A percentile compares a stretch with the other conserved stretches of the same genome.
Conservation (phyloP, 345 rosid genomes). For the Gossypium longicalyx region DNA sequence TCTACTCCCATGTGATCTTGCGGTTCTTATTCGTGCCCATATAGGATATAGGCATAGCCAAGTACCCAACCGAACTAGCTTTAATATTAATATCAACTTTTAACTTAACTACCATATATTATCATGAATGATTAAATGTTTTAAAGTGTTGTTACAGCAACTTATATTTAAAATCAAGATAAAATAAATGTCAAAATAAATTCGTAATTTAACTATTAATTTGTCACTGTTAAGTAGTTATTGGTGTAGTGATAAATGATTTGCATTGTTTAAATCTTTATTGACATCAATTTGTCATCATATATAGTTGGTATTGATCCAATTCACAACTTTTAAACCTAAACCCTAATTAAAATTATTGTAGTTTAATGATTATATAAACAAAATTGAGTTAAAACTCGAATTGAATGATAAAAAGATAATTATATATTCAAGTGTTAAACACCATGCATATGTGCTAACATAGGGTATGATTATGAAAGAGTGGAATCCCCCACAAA, state of each 20-base stretch:
- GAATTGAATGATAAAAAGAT: no score
- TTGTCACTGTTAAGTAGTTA: no score
- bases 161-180: background rate
- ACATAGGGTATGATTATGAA: background rate
- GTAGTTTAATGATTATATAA: no score
- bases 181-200: background rate
- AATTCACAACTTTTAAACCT: no score
- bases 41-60: background rate
- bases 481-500: background rate
- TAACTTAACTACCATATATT: background rate
- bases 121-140: background rate
- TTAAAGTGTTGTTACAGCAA: background rate
- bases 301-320: no score
- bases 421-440: background rate
- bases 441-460: background rate
- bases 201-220: no score
- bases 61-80: background rate
- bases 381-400: no score
- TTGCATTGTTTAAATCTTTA: no score
- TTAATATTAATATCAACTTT: background rate
- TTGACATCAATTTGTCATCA: no score
- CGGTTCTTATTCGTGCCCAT: conserved; percentile 4
- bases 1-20: conserved; percentile 3
- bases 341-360: no score
- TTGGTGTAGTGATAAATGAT: no score